Evolutionary conservation across 1,139 yeast genomes (phyloP), one percentile per base, ranked within the genome.

Genomic region (Taphrina confusa): DNA sequence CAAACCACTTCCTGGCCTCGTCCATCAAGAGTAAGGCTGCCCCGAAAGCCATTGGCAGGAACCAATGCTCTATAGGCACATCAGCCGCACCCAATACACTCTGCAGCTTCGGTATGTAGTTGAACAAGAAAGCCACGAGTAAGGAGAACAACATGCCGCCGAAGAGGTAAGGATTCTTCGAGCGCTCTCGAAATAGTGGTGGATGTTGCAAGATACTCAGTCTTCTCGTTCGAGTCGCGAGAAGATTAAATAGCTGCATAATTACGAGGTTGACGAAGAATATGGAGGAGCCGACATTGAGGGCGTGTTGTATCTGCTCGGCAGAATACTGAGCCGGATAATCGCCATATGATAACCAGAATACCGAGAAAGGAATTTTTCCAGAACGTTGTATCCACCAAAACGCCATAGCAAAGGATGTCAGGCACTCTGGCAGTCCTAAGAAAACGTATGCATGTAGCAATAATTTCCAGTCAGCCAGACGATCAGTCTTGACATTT

Each of bases 211-310:
- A 74, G 16, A 79, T 67, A 65, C 79, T 75, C 64, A 77, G 70
- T 60, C 73, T 70, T 63, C 82, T 72, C 1, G 80, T 77, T 68
- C 83, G 72, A 47, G 78, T 74, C 0, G 80, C 73, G 67, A 80
- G 65, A 65, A 79, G 69, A 65, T 80, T 79, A 71, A 79, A 78
- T 64, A 76, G 72, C 68, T 80, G 83, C 74, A 80, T 70, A 44
- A 79, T 74, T 4, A 80, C 82, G 72, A 80, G 71, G 61, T 78
- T 78, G 58, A 76, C 73, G 66, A 80, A 80, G 68, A 79, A 80
- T 50, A 80, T 76, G 18, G 81, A 76, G 0, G 81, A 78, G 1
- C 80, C 78, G 6, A 68, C 72, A 45, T 66, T 60, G 14, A 73
- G 69, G 11, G 72, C 66, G 60, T 68, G 65, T 45, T 69, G 68